Evolutionary conservation across 2,329 filamentous ascomycete genomes (phyloP).

Genomic region (Fusarium sp.): DNA sequence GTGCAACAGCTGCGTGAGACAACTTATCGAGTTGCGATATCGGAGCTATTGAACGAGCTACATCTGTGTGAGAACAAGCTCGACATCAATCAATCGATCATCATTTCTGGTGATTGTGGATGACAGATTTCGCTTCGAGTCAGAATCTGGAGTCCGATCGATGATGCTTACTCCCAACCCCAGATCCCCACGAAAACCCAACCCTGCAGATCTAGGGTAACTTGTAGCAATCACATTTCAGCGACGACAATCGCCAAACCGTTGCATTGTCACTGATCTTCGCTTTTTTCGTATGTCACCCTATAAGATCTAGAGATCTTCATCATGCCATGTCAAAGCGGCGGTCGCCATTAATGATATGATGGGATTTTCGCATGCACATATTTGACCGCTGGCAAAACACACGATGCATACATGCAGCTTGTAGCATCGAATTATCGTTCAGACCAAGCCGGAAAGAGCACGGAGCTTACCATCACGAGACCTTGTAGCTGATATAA

Average conservation of each 20-base stretch:
- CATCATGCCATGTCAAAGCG: neutral
- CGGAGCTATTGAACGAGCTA: neutral
- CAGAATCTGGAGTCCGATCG: neutral
- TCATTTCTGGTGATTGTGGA: neutral
- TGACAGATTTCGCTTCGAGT: neutral
- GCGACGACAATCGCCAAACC: neutral
- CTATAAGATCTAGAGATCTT: neutral
- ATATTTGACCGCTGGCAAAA: neutral
- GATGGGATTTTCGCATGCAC: neutral
- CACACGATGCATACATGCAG: neutral
- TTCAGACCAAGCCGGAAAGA: neutral
- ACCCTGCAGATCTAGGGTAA: constrained; percentile 13
- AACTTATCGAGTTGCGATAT: too few species aligned
- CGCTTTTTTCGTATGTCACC: neutral
- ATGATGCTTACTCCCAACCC: neutral
- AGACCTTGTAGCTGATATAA: neutral
- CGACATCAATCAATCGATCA: neutral
- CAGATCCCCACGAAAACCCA: neutral
- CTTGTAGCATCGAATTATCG: neutral
- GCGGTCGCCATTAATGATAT: neutral
- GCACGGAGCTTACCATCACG: neutral
- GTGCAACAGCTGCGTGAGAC: neutral
- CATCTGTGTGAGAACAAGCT: neutral
- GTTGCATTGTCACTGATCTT: neutral
- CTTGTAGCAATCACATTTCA: neutral